Percentiles rank a stretch among this genome's conserved stretches.
Evolutionary conservation across 371 early-diverging fungal species (phyloP).

Genomic region (Apophysomyces sp.): DNA sequence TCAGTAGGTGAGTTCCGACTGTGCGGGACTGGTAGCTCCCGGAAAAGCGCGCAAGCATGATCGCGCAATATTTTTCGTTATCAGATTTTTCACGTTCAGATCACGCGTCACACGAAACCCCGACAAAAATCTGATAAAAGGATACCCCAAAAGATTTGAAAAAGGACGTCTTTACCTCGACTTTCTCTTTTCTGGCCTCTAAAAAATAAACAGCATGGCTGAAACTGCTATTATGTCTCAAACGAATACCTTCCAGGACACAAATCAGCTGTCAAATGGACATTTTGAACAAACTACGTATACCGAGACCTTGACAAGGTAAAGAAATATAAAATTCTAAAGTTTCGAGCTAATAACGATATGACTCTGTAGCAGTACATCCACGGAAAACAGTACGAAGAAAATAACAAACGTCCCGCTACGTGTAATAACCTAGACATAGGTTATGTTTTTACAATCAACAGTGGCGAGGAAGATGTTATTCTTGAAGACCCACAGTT

Average conservation of each 20-base stretch:
- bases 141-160: not conserved
- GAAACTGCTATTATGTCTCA: not conserved
- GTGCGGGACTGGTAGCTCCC: not conserved
- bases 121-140: conserved; percentile 1
- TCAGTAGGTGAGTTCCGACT: not conserved
- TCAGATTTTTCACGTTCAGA: not conserved
- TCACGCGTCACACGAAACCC: not conserved
- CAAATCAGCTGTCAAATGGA: not conserved
- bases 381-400: not conserved
- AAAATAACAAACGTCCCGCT: not conserved
- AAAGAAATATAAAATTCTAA: not conserved
- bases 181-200: not conserved
- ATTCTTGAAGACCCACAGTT: conserved; percentile 44
- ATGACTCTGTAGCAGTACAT: not conserved
- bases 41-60: not conserved
- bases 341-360: not conserved
- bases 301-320: not conserved
- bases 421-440: not conserved
- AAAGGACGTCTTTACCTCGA: not conserved
- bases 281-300: not conserved
- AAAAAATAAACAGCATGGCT: not conserved
- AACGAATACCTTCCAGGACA: not conserved
- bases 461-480: not conserved
- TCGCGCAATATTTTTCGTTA: not conserved
- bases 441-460: not conserved